Conservation (phyloP, 176 grass and related monocot species). For the Musa troglodytarum region DNA sequence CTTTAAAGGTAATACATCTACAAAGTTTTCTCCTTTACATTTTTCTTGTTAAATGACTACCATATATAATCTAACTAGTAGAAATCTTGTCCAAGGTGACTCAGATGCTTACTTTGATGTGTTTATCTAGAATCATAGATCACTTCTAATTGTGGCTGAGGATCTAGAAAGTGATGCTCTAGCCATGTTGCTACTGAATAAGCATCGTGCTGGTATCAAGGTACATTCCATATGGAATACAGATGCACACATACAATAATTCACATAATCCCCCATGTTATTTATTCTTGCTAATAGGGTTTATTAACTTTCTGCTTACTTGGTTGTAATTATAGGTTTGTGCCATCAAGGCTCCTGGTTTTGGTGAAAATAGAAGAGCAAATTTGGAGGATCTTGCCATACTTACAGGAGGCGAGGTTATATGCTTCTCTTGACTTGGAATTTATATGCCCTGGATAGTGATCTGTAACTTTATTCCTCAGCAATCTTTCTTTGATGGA, state of each 20-base stretch:
- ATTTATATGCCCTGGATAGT: not conserved
- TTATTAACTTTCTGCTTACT: not conserved
- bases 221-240: constrained; percentile 33
- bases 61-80: not conserved
- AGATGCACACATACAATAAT: not conserved
- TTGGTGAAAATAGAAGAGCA: constrained; percentile 86
- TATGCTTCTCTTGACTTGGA: constrained; percentile 13
- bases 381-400: constrained; percentile 88
- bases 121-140: constrained; percentile 44
- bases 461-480: not conserved
- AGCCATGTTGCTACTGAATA: constrained; percentile 71
- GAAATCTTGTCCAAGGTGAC: not conserved
- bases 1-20: constrained; percentile 46
- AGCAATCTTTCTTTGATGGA: not conserved
- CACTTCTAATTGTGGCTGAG: constrained; percentile 80
- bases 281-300: too few relatives aligned
- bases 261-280: not conserved
- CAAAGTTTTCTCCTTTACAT: not conserved
- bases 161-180: constrained; percentile 82
- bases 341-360: constrained; percentile 92
- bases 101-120: constrained; percentile 21
- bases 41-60: constrained; percentile 9
- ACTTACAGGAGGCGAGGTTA: constrained; percentile 81
- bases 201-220: constrained; percentile 77
- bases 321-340: constrained; percentile 48